Conservation (phyloP, 73 alveolate species). For the Breviolum minutum region DNA sequence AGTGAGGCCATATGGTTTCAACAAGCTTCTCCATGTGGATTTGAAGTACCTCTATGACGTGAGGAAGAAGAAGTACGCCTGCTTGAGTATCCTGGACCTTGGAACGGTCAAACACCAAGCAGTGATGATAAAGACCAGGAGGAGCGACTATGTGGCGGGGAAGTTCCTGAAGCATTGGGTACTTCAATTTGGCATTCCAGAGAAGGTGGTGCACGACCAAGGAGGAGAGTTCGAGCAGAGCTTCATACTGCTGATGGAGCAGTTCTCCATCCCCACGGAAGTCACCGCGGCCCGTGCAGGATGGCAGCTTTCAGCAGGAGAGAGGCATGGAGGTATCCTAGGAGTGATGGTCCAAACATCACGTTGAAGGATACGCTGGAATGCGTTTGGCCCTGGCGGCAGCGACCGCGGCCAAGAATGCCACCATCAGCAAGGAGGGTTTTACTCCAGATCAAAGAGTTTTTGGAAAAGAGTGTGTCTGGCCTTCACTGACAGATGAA, state of each 20-base stretch:
- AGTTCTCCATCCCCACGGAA: not conserved
- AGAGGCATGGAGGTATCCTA: not conserved
- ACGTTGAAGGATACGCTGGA: not conserved
- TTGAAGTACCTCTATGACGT: slow-evolving; percentile 21
- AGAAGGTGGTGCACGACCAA: not conserved
- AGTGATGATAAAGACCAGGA: not conserved
- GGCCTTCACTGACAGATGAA: slow-evolving; percentile 8
- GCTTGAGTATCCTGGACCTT: not conserved
- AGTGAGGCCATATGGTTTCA: not conserved
- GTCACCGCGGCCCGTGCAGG: slow-evolving; percentile 1
- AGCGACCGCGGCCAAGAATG: slow-evolving; percentile 14
- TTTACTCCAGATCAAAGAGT: not conserved
- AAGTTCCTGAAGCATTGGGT: slow-evolving; percentile 19
- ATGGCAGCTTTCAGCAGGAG: slow-evolving; percentile 11
- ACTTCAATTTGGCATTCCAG: not conserved
- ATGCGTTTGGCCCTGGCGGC: not conserved
- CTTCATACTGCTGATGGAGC: not conserved
- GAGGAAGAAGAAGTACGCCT: not conserved
- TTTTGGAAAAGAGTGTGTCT: not conserved
- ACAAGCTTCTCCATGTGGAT: not conserved
- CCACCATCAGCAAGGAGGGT: not conserved
- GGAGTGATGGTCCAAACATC: not conserved
- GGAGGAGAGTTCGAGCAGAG: slow-evolving; percentile 33
- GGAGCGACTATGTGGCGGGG: not conserved
- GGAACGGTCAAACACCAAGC: slow-evolving; percentile 8